Evolutionary conservation across 2,329 filamentous ascomycete genomes (phyloP), one percentile per base, ranked within the genome.

Genomic region (Elsinoe necatrix): DNA sequence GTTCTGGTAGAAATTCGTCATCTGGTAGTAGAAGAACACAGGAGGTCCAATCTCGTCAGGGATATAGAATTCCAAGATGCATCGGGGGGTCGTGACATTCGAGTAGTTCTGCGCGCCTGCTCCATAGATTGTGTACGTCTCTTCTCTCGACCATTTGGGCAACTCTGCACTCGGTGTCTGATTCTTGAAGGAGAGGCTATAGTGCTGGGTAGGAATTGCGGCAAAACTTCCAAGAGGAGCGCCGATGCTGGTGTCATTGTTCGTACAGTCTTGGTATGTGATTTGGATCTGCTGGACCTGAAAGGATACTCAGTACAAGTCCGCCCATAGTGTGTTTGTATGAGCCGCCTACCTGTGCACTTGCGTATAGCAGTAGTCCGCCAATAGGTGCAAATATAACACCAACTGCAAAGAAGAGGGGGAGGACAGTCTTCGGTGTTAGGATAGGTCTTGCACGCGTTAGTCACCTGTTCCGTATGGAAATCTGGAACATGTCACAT

Each of bases 1-100:
- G 69, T 98, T 98, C 73, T 98, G 93, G 76, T 97, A 97, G 75
- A 98, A 98, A 74, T 97, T 95, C 58, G 89, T 92, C 61, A 98
- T 83, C 63, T 87, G 86, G 72, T 98, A 98, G 76, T 96, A 98
- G 72, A 97, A 83, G 60, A 92, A 81, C 9, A 98, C 87, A 0
- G 92, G 90, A 1, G 90, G 82, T 2, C 80, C 78, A 72, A 98
- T 85, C 58, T 83, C 76, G 65, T 92, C 85, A 1, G 89, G 89
- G 7, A 96, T 83, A 34, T 80, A 76, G 72, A 97, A 95, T 60
- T 82, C 78, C 57, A 98, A 72, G 29, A 80, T 80, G 78, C 93
- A 98, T 21, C 77, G 69, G 9, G 71, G 72, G 3, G 72, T 81
- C 64, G 67, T 61, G 27, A 66, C 61, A 58, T 60, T 61, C 21